phyloP scores from a whole-genome alignment of 176 grass and related monocot species.

The Rhynchospora pubera region DNA sequence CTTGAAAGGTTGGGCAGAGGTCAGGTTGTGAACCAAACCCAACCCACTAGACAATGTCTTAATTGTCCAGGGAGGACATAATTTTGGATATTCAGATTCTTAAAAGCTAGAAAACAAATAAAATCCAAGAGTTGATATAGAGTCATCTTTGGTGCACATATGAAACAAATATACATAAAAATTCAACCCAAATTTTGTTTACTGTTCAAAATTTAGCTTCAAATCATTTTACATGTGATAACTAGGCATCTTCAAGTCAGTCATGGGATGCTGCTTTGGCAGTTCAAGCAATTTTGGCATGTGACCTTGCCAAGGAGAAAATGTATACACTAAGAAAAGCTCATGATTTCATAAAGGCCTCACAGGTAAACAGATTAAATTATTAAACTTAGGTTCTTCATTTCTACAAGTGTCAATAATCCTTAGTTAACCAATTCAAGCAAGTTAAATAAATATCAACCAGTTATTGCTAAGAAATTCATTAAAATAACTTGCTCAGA shows the following conservation, averaged over 20 bases:
- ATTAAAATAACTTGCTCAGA: background rate
- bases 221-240: background rate
- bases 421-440: background rate
- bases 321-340: constrained; percentile 49
- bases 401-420: background rate
- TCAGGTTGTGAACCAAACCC: background rate
- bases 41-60: no score
- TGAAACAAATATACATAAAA: no score
- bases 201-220: background rate
- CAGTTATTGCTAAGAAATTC: background rate
- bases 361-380: constrained; percentile 38
- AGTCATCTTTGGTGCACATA: no score
- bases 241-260: constrained; percentile 15
- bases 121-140: no score
- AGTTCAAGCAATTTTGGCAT: constrained; percentile 62
- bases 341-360: constrained; percentile 53
- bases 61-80: no score
- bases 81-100: no score
- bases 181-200: no score
- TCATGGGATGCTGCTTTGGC: constrained; percentile 65
- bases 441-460: background rate
- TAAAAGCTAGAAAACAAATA: no score
- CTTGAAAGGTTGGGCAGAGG: background rate
- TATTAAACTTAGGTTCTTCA: background rate
- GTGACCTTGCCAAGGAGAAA: constrained; percentile 37